Base-by-base conservation (phyloP, 495 filamentous ascomycete genomes). In the Trichoderma erinaceum region DNA sequence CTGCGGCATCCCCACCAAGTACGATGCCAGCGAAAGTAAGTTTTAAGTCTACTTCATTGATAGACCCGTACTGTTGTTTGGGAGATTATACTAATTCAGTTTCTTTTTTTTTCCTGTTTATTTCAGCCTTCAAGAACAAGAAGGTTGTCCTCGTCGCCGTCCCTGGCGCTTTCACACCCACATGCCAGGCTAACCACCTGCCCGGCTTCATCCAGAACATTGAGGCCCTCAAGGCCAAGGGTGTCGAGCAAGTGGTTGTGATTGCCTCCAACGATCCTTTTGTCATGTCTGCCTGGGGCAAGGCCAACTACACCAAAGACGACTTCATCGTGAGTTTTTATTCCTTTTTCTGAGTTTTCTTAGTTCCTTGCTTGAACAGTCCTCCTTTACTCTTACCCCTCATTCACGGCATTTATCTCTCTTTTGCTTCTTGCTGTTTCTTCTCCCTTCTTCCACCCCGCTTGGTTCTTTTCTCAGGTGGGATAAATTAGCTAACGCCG, bases 211-310 rank as follows among this genome's bases (percentile, higher is more conserved):
- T 95, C 70, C 78, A 84, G 79, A 89, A 92, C 72, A 79, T 91
- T 64, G 75, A 83, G 48, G 80, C 89, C 77, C 82, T 97, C 77
- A 88, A 88, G 80, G 81, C 78, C 70, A 95, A 94, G 85, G 93
- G 92, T 71, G 92, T 97, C 70, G 92, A 97, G 78, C 75, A 90
- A 67, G 86, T 97, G 69, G 84, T 90, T 68, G 88, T 94, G 74
- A 91, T 97, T 70, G 90, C 92, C 67, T 91, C 82, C 84, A 97
- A 98, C 78, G 93, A 97, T 83, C 84, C 88, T 66, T 96, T 85
- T 77, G 93, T 98, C 73, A 96, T 96, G 92, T 87, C 86, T 74
- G 94, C 94, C 66, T 98, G 94, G 94, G 90, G 88, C 76, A 97
- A 97, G 86, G 94, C 93, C 71, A 96, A 97, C 81, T 84, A 84